Evolutionary conservation across 2,329 filamentous ascomycete species (phyloP).

Genomic region (Corinectria fuckeliana): DNA sequence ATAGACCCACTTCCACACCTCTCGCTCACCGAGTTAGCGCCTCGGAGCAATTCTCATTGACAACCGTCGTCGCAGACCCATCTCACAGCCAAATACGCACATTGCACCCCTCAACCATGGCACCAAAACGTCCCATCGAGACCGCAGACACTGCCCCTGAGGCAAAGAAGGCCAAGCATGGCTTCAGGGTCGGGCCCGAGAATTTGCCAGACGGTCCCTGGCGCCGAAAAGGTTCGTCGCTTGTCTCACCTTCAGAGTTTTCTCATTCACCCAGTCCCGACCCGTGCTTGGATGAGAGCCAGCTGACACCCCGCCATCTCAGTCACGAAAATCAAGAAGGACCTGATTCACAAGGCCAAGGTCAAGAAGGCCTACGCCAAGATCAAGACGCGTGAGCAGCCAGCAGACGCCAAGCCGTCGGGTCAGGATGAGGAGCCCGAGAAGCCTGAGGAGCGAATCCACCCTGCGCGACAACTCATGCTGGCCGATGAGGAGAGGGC

Average conservation of each 20-base stretch:
- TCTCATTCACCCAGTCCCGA: conserved; percentile 15
- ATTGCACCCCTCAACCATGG: conserved; percentile 34
- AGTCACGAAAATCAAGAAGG: conserved; percentile 89
- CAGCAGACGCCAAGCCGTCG: conserved; percentile 34
- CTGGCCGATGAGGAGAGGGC: conserved; percentile 48
- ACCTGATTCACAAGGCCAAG: conserved; percentile 90
- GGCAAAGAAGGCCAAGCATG: conserved; percentile 65
- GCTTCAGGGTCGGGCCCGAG: conserved; percentile 85
- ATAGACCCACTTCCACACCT: conserved; percentile 14
- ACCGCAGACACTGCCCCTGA: conserved; percentile 42
- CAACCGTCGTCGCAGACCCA: conserved; percentile 4
- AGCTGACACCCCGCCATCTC: conserved; percentile 23
- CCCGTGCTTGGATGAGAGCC: neutral
- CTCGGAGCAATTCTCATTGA: conserved; percentile 21
- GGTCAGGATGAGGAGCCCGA: conserved; percentile 29
- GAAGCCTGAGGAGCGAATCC: conserved; percentile 37
- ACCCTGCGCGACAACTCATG: conserved; percentile 49
- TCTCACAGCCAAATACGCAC: conserved; percentile 13
- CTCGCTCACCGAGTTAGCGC: conserved; percentile 4
- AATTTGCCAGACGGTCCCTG: conserved; percentile 92
- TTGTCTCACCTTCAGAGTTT: conserved; percentile 19
- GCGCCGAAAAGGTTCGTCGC: conserved; percentile 70
- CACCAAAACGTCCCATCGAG: conserved; percentile 41
- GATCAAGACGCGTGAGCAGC: conserved; percentile 65
- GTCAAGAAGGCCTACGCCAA: conserved; percentile 93